Evolutionary conservation across 768 basidiomycete genomes (phyloP), one percentile per base, ranked within the genome.

Genomic region (Kwoniella sp.): DNA sequence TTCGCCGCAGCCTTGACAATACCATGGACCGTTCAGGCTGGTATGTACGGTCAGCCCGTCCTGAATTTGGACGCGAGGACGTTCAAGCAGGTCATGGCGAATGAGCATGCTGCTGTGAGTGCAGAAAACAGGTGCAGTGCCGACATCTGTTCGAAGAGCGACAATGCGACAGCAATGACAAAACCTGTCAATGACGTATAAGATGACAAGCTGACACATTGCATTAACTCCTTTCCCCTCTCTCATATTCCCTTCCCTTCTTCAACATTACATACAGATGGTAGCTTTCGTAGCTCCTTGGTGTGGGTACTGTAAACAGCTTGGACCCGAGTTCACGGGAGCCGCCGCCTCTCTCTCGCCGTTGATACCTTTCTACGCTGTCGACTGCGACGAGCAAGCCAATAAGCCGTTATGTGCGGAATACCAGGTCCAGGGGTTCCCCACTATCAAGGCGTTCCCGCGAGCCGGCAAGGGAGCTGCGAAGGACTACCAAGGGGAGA

Each of bases 271-370:
- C 34, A 5, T 37, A 25, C 58, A 77, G 75, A 79, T 93, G 75
- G 88, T 95, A 20, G 93, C 92, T 1, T 96, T 94, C 76, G 89
- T 93, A 13, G 93, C 93, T n/a, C 90, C 92, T 2, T 95, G 93
- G 93, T 67, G 65, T 61, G 67, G 91, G 88, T 90, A 96, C 75
- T 96, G 93, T 77, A 87, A 93, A 82, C 83, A 83, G 37, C 86
- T 95, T 84, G 90, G 84, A 5, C 93, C 94, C 0, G 91, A 95
- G 77, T 91, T 88, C 73, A 87, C 86, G 77, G 89, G 90, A 72
- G 92, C 92, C 3, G 92, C 93, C 0, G 79, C 86, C 12, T 88
- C 86, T 0, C 85, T 96, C 7, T 84, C 87, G 64, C 93, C 94
- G 2, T 83, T 96, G 28, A 84, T 97, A 25, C 92, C 92, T 0